Percentiles rank a stretch among this genome's conserved stretches.
Evolutionary conservation across 768 basidiomycete genomes (phyloP).

Genomic region (Lactarius pseudohatsudake): DNA sequence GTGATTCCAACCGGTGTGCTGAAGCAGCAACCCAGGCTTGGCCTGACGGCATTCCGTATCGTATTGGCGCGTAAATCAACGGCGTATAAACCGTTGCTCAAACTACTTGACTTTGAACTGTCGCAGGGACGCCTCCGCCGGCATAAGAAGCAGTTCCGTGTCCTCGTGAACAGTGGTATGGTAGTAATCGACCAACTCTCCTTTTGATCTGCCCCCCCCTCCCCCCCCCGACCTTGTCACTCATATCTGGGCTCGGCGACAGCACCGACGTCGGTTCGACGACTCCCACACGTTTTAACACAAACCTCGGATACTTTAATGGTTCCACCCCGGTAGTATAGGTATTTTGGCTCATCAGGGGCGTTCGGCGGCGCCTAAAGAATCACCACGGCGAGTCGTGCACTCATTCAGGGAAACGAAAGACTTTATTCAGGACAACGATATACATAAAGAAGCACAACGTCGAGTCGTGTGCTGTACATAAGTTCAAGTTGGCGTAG

Average conservation of each 20-base stretch:
- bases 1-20: slow-evolving; percentile 6
- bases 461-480: too few species aligned
- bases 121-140: slow-evolving; percentile 45
- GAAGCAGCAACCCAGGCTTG: slow-evolving; percentile 57
- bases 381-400: too few species aligned
- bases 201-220: slow-evolving; percentile 21
- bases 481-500: too few species aligned
- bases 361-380: too few species aligned
- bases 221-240: background rate
- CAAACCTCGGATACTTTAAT: background rate
- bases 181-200: slow-evolving; percentile 32
- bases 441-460: too few species aligned
- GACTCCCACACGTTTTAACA: background rate
- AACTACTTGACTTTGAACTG: slow-evolving; percentile 51
- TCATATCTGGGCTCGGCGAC: background rate
- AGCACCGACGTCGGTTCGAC: too few species aligned
- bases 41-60: slow-evolving; percentile 72
- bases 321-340: background rate
- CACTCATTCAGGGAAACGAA: too few species aligned
- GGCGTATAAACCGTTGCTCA: slow-evolving; percentile 49
- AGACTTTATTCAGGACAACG: too few species aligned
- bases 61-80: slow-evolving; percentile 57
- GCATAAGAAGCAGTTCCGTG: slow-evolving; percentile 46
- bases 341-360: background rate
- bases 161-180: slow-evolving; percentile 49